Evolutionary conservation across 1,139 yeast species (phyloP), one percentile per base, ranked within the genome.

Genomic region (Yamadazyma triangularis): DNA sequence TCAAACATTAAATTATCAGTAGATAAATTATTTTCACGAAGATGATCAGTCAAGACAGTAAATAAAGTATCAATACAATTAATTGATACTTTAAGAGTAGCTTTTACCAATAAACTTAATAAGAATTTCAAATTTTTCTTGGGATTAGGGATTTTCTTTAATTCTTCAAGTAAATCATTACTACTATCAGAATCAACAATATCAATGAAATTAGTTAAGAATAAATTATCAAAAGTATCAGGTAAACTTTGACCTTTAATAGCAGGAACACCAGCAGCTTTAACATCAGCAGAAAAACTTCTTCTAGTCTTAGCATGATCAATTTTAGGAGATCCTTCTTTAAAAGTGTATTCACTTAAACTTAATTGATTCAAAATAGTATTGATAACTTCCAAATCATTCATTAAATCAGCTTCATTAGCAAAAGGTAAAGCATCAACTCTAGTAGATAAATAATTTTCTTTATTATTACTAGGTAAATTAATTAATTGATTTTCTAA

Each of bases 351-450:
- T n/a, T 48, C 52, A 18, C 42, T 47, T 16, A 48, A 53, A 13
- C 60, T 59, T 35, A 66, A 48, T 28, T 57, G 56, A 32, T 49
- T 66, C 45, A 88, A 60, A 32, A 74, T 71, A 5, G 56, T 59
- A 47, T 80, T 81, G 37, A 85, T 77, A 5, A 58, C 47, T 10
- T 70, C 65, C 45, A 89, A 64, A 23, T 74, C 68, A 12, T 66
- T 64, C 12, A 72, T 61, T 13, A 84, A 64, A 14, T 78, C 84
- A 2, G 66, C 42, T 33, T 77, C 86, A 42, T 83, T 78, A 8
- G 95, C 86, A 60, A 89, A 88, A 1, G 88, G 82, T 34, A 85
- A 64, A 4, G 89, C 83, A 41, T 75, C 65, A 18, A 89, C 79
- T 49, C 93, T 76, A 1, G 91, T 74, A 15, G 71, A 58, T 37